phyloP scores from a whole-genome alignment of 2,329 filamentous ascomycete species.

The Colletotrichum shisoi region DNA sequence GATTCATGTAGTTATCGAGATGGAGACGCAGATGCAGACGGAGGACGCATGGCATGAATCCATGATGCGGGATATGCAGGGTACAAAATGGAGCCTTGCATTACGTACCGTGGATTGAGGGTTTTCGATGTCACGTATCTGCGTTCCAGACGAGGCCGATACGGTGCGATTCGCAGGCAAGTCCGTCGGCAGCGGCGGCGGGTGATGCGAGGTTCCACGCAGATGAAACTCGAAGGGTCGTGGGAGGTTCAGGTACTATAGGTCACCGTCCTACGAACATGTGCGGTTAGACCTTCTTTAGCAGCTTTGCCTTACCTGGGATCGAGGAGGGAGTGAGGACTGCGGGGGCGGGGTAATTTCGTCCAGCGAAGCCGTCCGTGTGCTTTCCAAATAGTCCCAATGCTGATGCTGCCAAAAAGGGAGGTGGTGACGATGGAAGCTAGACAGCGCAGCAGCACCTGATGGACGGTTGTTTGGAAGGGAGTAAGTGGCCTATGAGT shows the following conservation, averaged over 20 bases:
- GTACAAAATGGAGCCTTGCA: conserved; percentile 16
- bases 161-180: conserved; percentile 25
- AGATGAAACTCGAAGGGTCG: conserved; percentile 39
- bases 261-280: not conserved
- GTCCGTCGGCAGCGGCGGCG: conserved; percentile 5
- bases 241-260: not conserved
- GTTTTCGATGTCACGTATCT: conserved; percentile 31
- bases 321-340: not conserved
- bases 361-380: not conserved
- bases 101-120: conserved; percentile 27
- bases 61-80: conserved; percentile 23
- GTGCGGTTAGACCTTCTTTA: conserved; percentile 1
- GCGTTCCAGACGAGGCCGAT: conserved; percentile 28
- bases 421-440: conserved; percentile 1
- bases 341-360: conserved; percentile 22
- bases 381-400: not conserved
- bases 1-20: not conserved
- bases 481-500: not conserved
- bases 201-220: conserved; percentile 25
- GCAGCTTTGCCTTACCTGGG: conserved; percentile 15
- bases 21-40: conserved; percentile 8
- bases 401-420: not conserved
- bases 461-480: conserved; percentile 3
- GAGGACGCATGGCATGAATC: not conserved
- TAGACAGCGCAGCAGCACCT: conserved; percentile 2